Conservation (phyloP, 1,284 basidiomycete species). For the Rhodotorula sp. region DNA sequence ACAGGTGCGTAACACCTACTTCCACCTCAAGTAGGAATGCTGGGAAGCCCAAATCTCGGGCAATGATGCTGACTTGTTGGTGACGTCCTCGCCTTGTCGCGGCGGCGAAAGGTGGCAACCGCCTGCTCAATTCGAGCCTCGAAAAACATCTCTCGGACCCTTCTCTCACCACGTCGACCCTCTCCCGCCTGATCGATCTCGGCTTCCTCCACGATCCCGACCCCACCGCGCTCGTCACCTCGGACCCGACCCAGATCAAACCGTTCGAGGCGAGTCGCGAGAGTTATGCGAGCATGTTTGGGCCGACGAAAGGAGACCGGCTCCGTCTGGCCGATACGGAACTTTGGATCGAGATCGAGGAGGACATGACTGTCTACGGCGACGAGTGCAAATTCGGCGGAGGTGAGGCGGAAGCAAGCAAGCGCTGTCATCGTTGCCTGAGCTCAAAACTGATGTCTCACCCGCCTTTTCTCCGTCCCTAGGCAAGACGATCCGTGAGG, state of each 20-base stretch:
- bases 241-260: conserved; percentile 3
- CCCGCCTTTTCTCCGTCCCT: background rate
- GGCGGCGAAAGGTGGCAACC: conserved; percentile 65
- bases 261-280: conserved; percentile 37
- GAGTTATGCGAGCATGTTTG: conserved; percentile 83
- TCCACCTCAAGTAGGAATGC: too few relatives aligned
- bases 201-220: conserved; percentile 50
- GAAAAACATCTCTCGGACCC: background rate
- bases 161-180: background rate
- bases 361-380: conserved; percentile 78
- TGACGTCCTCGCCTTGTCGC: too few relatives aligned
- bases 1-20: conserved; percentile 45
- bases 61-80: background rate
- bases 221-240: conserved; percentile 35
- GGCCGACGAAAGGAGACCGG: conserved; percentile 87
- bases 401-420: conserved; percentile 55
- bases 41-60: background rate
- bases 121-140: conserved; percentile 57
- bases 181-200: conserved; percentile 31
- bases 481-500: conserved; percentile 92
- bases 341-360: conserved; percentile 91
- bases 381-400: conserved; percentile 99
- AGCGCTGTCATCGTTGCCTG: too few relatives aligned
- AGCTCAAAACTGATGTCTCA: background rate
- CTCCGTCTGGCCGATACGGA: conserved; percentile 84